phyloP scores from a whole-genome alignment of 1,284 basidiomycete genomes.

The Fomitopsis schrenkii region DNA sequence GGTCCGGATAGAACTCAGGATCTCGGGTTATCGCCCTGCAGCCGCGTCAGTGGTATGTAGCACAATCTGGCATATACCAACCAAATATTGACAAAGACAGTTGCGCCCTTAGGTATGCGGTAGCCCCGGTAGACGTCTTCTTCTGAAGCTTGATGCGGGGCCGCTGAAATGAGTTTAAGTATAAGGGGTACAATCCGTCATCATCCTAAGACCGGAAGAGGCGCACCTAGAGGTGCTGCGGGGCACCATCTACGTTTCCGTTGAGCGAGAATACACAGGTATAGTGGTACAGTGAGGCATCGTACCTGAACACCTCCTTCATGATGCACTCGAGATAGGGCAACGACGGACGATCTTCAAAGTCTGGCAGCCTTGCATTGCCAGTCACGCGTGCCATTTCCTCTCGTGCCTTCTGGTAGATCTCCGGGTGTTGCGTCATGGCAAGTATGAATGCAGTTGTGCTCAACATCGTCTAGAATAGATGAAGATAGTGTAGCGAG shows the following conservation, averaged over 20 bases:
- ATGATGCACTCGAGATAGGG: slow-evolving; percentile 26
- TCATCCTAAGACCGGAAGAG: not conserved
- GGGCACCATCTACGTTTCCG: not conserved
- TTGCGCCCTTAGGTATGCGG: slow-evolving; percentile 16
- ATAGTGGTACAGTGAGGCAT: not conserved
- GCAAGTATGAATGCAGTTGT: slow-evolving; percentile 17
- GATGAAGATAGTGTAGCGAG: not conserved
- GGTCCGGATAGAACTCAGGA: not conserved
- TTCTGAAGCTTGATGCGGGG: slow-evolving; percentile 16
- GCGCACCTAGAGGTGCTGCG: not conserved
- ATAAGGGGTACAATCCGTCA: not conserved
- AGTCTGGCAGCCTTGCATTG: slow-evolving; percentile 18
- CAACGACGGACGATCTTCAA: slow-evolving; percentile 19
- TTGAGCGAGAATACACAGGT: too few relatives aligned
- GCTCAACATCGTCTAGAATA: not conserved
- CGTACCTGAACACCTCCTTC: slow-evolving; percentile 21
- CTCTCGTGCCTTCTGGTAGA: slow-evolving; percentile 22
- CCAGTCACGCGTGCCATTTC: slow-evolving; percentile 25
- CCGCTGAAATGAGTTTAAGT: not conserved
- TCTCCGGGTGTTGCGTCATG: slow-evolving; percentile 23
- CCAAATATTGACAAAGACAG: slow-evolving; percentile 20
- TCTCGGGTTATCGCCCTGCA: not conserved
- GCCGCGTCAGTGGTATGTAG: not conserved
- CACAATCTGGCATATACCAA: not conserved
- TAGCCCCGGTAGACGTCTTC: slow-evolving; percentile 20